Percentiles rank a stretch among this genome's conserved stretches.
phyloP scores from a whole-genome alignment of 2,329 filamentous ascomycete species.

The Coniochaeta ligniaria region DNA sequence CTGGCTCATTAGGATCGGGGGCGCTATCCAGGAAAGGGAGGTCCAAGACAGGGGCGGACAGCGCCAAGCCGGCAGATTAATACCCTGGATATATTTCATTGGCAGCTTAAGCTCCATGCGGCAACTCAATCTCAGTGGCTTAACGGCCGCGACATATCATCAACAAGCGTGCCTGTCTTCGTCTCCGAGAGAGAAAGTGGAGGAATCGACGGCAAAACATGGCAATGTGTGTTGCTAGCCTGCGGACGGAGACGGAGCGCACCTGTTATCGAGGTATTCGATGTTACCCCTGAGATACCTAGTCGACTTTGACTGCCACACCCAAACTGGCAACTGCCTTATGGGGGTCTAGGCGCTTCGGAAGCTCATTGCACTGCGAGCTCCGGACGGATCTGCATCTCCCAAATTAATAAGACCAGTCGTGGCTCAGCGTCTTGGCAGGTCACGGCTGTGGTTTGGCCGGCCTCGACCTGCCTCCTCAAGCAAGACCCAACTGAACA shows the following conservation, averaged over 20 bases:
- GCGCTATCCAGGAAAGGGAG: slow-evolving; percentile 5
- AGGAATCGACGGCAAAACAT: background rate
- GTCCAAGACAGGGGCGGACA: slow-evolving; percentile 1
- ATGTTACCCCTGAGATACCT: background rate
- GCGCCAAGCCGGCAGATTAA: background rate
- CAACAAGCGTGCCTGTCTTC: background rate
- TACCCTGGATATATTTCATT: background rate
- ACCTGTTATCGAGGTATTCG: background rate
- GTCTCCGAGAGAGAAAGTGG: no score
- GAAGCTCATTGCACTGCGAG: background rate
- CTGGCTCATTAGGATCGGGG: background rate
- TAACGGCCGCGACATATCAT: background rate
- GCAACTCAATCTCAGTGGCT: background rate
- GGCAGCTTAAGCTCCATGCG: background rate
- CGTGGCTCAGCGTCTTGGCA: background rate
- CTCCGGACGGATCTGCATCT: background rate
- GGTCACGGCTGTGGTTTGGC: background rate
- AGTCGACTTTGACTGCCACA: background rate
- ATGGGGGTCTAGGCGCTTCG: background rate
- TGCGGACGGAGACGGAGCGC: no score
- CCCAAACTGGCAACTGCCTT: background rate
- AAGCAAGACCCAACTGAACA: slow-evolving; percentile 11
- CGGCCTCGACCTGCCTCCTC: slow-evolving; percentile 18
- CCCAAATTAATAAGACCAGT: background rate
- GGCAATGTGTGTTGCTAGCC: background rate